Conservation (phyloP, 768 basidiomycete genomes). For the Calocera cornea region DNA sequence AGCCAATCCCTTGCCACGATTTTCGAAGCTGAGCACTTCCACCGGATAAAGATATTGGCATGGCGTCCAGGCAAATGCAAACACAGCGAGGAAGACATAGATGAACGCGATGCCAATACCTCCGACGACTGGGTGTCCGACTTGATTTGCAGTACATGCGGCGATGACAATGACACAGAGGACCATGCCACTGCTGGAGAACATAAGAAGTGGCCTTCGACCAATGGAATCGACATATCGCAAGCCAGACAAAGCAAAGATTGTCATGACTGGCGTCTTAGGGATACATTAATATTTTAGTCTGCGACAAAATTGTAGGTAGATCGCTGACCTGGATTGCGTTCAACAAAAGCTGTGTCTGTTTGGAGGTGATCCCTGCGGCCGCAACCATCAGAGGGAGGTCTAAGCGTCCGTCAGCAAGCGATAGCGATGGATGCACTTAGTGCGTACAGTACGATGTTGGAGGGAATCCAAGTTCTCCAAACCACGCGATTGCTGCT, state of each 20-base stretch:
- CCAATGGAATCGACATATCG: slow-evolving; percentile 24
- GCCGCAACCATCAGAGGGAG: slow-evolving; percentile 16
- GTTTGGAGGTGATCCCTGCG: slow-evolving; percentile 25
- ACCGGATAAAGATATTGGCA: slow-evolving; percentile 16
- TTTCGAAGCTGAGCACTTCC: slow-evolving; percentile 18
- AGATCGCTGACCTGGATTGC: slow-evolving; percentile 14
- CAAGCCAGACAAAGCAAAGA: slow-evolving; percentile 24
- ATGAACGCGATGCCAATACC: slow-evolving; percentile 23
- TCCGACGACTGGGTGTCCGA: slow-evolving; percentile 20
- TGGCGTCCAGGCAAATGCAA: slow-evolving; percentile 23
- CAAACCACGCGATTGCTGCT: slow-evolving; percentile 16
- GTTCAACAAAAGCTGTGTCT: slow-evolving; percentile 20
- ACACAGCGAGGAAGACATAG: slow-evolving; percentile 17
- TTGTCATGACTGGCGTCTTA: slow-evolving; percentile 23
- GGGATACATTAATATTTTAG: not conserved
- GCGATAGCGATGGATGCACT: slow-evolving; percentile 7
- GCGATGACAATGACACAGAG: slow-evolving; percentile 24
- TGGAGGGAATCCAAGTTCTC: slow-evolving; percentile 17
- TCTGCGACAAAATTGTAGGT: not conserved
- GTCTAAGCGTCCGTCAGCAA: not conserved
- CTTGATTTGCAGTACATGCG: slow-evolving; percentile 23
- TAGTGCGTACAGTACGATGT: slow-evolving; percentile 22
- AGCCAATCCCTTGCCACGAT: slow-evolving; percentile 19
- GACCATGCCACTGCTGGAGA: slow-evolving; percentile 20
- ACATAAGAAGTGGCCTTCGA: slow-evolving; percentile 23